Evolutionary conservation across 768 basidiomycete species (phyloP).

Genomic region (Hypholoma sublateritium): DNA sequence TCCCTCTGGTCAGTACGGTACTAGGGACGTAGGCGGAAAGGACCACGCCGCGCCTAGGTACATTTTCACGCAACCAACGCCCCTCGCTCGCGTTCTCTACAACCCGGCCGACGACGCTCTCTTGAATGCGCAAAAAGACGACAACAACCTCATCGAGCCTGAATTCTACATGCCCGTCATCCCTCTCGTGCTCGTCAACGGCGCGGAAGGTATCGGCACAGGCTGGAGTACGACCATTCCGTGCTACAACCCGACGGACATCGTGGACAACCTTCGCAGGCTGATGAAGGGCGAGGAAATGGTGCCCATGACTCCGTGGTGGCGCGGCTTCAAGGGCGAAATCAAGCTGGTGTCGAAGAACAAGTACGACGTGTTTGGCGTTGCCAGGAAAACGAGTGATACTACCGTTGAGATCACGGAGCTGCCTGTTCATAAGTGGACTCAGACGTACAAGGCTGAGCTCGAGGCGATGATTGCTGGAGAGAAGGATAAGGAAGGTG

Average conservation of each 20-base stretch:
- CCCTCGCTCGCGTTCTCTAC: conserved; percentile 76
- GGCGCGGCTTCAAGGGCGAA: conserved; percentile 90
- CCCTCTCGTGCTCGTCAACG: conserved; percentile 89
- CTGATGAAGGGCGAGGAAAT: conserved; percentile 85
- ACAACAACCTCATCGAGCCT: conserved; percentile 85
- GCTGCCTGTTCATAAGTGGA: conserved; percentile 95
- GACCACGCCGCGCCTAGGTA: conserved; percentile 97
- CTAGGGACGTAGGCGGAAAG: conserved; percentile 90
- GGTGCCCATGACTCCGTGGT: conserved; percentile 93
- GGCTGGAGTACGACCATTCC: conserved; percentile 96
- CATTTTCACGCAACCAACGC: conserved; percentile 81
- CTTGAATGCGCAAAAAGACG: conserved; percentile 83
- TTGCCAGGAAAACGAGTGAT: conserved; percentile 74
- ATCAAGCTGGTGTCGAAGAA: conserved; percentile 81
- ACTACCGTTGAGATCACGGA: conserved; percentile 95
- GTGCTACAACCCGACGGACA: conserved; percentile 88
- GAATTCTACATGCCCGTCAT: conserved; percentile 92
- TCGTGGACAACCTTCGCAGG: conserved; percentile 83
- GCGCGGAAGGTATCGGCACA: conserved; percentile 97
- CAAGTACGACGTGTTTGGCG: conserved; percentile 82
- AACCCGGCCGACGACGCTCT: conserved; percentile 84
- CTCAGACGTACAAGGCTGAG: conserved; percentile 87
- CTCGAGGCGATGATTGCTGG: conserved; percentile 82
- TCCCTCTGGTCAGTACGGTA: conserved; percentile 95
- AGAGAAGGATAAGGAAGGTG: conserved; percentile 55